Evolutionary conservation across 2,329 filamentous ascomycete genomes (phyloP).

Genomic region (Fusarium nematophilum): DNA sequence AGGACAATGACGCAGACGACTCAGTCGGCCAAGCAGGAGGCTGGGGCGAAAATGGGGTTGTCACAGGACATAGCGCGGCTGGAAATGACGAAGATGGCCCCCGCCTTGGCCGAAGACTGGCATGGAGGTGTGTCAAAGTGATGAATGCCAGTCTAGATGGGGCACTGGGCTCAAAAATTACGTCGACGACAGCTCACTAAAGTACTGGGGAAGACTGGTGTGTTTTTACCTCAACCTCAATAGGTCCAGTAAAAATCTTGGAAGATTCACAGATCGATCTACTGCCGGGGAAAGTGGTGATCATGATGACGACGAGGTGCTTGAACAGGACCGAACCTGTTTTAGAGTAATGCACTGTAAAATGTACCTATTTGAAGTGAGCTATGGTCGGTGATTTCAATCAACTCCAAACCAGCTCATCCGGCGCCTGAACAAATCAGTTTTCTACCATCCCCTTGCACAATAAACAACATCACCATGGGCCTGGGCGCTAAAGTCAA

Average conservation of each 20-base stretch:
- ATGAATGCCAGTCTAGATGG: background rate
- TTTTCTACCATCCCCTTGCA: conserved; percentile 5
- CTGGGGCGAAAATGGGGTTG: background rate
- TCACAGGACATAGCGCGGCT: background rate
- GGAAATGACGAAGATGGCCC: conserved; percentile 30
- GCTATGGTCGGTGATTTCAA: background rate
- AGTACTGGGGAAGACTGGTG: background rate
- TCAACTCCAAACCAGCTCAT: background rate
- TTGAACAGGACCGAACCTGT: conserved; percentile 1
- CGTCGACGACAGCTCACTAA: background rate
- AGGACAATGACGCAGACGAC: background rate
- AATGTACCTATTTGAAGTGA: conserved; percentile 32
- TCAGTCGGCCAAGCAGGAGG: background rate
- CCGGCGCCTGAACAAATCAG: background rate
- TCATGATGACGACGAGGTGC: conserved; percentile 31
- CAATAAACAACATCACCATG: conserved; percentile 9
- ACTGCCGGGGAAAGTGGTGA: conserved; percentile 2
- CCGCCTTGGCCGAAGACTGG: conserved; percentile 15
- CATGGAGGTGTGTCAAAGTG: conserved; percentile 17
- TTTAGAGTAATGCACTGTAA: conserved; percentile 1
- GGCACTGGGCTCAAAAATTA: background rate
- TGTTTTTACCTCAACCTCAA: conserved; percentile 13
- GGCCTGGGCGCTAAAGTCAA: conserved; percentile 29
- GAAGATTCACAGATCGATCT: conserved; percentile 20
- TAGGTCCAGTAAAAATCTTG: conserved; percentile 16